Base-by-base conservation (phyloP, 192 early-diverging fungal species). In the Coemansia sp. region DNA sequence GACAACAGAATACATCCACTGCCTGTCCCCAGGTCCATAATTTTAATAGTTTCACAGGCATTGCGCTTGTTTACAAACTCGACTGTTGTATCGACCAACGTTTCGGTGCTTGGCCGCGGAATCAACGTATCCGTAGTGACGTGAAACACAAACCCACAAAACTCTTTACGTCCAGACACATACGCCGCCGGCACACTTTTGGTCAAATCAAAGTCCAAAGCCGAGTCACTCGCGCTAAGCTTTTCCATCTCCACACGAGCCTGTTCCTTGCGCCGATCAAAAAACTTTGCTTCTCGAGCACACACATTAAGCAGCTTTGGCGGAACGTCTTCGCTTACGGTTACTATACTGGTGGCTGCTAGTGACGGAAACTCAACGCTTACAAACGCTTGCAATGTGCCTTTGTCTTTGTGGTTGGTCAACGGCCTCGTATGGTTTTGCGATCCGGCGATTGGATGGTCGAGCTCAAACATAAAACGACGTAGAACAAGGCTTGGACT, bases 11-110 rank as follows among this genome's bases (percentile, higher is more conserved):
- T 63, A 65, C 89, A 90, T 0, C 90, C 90, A 54, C 82, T 84
- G 1, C 90, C 90, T 2, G 90, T 92, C 2, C 90, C 90, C 4
- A 92, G 68, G 67, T 92, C 90, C 57, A 92, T 36, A 12, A 90
- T 61, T 7, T 21, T 60, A 48, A 60, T 36, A 23, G 56, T 20
- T 20, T 47, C 14, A 5, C 38, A 12, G 9, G 20, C 40, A 9
- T 1, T 12, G 25, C 31, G 23, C 9, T 14, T 58, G 5, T 48
- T 12, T 31, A 82, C 26, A 34, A 67, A 17, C 3, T 58, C 52
- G 15, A 86, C 50, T 2, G 84, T 72, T 4, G 87, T 73, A 10
- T 78, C 15, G 0, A 89, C 88, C 23, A 92, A 74, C 0, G 81
- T 84, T 58, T 91, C 86, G 17, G 90, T 88, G 47, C 85, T 86